Conservation (phyloP, 2,329 filamentous ascomycete genomes). For the Microsporum canis region DNA sequence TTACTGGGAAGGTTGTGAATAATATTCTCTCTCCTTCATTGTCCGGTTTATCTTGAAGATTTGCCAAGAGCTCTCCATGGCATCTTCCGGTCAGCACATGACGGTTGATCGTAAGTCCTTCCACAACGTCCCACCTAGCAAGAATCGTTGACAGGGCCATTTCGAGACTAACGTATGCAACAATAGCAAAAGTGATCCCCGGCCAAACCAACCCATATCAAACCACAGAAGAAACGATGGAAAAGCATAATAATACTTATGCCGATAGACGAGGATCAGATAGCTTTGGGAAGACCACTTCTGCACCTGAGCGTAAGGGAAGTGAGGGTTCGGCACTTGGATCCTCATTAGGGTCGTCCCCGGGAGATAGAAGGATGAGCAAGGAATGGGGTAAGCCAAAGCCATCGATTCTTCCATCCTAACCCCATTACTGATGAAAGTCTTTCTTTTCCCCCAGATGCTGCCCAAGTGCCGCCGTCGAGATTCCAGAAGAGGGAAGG, state of each 20-base stretch:
- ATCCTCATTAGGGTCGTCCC: background rate
- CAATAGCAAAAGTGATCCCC: background rate
- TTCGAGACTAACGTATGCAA: background rate
- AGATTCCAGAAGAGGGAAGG: conserved; percentile 60
- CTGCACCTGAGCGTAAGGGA: background rate
- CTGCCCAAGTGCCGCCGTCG: conserved; percentile 54
- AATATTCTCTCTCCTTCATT: background rate
- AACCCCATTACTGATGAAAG: background rate
- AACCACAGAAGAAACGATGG: background rate
- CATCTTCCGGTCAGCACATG: background rate
- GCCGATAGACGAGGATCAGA: background rate
- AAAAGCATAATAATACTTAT: background rate
- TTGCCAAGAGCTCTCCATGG: background rate
- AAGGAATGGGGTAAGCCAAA: conserved; percentile 23
- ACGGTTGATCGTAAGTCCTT: background rate
- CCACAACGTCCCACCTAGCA: background rate
- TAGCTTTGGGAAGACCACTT: background rate
- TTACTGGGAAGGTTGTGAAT: background rate
- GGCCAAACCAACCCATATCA: background rate
- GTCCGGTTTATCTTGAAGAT: background rate
- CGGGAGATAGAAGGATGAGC: conserved; percentile 27
- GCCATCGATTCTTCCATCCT: background rate
- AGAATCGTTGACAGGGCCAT: background rate
- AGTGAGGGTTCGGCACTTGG: background rate
- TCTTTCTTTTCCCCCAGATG: conserved; percentile 35